These are phyloP conservation scores for Penicillium sp. DNA, from an alignment of 2,329 filamentous ascomycete genomes.

Conservation along the genomic window DNA sequence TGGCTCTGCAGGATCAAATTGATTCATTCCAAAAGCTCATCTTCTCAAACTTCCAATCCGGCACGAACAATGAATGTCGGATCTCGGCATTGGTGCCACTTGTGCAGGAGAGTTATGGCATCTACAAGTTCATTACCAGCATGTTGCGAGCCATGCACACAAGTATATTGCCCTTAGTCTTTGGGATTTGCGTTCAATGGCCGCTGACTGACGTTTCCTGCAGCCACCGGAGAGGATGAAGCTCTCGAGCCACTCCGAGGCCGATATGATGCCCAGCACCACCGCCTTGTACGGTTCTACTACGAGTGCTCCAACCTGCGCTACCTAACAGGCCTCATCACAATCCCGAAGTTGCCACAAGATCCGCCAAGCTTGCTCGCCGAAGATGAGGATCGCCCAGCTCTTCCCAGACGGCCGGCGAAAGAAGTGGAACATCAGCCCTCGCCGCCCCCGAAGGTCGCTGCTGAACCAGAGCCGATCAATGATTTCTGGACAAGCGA, in stretches of 20 bases:
- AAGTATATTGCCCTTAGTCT: constrained; percentile 50
- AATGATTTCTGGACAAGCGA: constrained; percentile 97
- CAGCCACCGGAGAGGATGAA: constrained; percentile 84
- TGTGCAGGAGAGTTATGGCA: constrained; percentile 95
- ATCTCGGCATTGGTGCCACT: constrained; percentile 88
- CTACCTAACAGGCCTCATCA: constrained; percentile 92
- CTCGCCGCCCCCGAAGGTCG: constrained; percentile 58
- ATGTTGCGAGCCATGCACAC: constrained; percentile 98
- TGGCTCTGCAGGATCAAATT: constrained; percentile 95
- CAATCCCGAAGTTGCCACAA: constrained; percentile 87
- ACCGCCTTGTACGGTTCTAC: constrained; percentile 94
- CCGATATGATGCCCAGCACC: constrained; percentile 90
- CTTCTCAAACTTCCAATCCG: constrained; percentile 87
- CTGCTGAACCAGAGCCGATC: constrained; percentile 80
- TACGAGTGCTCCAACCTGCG: constrained; percentile 97
- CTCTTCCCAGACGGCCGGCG: constrained; percentile 65
- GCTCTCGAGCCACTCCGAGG: constrained; percentile 78
- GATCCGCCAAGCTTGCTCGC: constrained; percentile 81
- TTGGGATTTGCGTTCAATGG: neutral
- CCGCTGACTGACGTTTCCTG: constrained; percentile 8
- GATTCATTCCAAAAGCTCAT: constrained; percentile 97
- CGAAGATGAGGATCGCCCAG: constrained; percentile 75
- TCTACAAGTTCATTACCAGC: constrained; percentile 99
- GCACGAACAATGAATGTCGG: constrained; percentile 89
- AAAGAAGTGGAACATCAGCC: constrained; percentile 62